Percentiles rank a stretch among this genome's conserved stretches.
phyloP scores from a whole-genome alignment of 208 protist genomes.

The Leishmania martiniquensis region DNA sequence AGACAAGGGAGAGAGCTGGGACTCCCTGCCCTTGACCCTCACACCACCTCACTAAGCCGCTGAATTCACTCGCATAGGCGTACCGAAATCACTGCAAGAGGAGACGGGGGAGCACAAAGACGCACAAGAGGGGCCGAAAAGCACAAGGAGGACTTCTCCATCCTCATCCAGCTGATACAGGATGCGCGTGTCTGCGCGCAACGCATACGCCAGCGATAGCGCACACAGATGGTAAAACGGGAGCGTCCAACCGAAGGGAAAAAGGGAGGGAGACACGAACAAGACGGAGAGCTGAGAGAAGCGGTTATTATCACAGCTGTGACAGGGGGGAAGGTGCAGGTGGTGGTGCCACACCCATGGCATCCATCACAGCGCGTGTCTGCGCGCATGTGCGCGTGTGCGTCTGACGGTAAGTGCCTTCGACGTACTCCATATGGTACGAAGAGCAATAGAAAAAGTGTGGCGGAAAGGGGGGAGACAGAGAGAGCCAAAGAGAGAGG shows the following conservation, averaged over 20 bases:
- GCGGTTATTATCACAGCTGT: too few relatives aligned
- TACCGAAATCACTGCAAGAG: background rate
- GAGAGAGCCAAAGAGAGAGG: background rate
- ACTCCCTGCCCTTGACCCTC: too few relatives aligned
- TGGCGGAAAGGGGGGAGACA: background rate
- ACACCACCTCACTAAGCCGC: too few relatives aligned
- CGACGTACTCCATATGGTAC: background rate
- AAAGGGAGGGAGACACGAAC: too few relatives aligned
- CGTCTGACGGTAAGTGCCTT: background rate
- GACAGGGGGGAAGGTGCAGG: background rate
- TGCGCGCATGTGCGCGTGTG: background rate
- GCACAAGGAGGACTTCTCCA: background rate
- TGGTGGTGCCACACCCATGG: background rate
- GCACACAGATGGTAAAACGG: background rate
- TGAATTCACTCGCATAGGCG: too few relatives aligned
- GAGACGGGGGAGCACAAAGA: background rate
- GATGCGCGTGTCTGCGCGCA: background rate
- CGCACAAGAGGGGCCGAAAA: background rate
- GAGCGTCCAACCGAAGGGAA: too few relatives aligned
- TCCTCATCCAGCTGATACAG: background rate
- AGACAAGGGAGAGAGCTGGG: too few relatives aligned
- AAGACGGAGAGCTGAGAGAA: too few relatives aligned
- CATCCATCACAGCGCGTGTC: background rate
- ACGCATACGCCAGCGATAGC: background rate
- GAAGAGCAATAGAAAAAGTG: too few relatives aligned